phyloP scores from a whole-genome alignment of 306 rosid genomes.

The Alnus rubra region DNA sequence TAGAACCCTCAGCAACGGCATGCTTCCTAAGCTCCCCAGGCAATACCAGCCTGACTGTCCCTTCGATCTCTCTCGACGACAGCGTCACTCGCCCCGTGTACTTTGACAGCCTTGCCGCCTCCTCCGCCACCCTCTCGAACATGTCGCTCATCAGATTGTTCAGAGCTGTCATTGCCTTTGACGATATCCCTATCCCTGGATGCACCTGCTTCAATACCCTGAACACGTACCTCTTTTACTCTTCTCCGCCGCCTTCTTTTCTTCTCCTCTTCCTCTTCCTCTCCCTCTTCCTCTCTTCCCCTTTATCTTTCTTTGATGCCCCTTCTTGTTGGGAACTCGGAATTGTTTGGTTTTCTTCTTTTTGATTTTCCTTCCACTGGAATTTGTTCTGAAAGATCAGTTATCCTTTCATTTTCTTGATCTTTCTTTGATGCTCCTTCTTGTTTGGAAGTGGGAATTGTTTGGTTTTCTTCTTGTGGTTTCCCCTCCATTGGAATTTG shows the following conservation, averaged over 20 bases:
- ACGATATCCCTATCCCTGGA: constrained; percentile 66
- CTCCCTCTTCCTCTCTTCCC: constrained; percentile 15
- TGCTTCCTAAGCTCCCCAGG: constrained; percentile 70
- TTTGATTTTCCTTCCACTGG: too few relatives aligned
- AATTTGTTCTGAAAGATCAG: too few relatives aligned
- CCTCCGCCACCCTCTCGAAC: constrained; percentile 69
- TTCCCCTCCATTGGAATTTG: too few relatives aligned
- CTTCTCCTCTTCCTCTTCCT: constrained; percentile 25
- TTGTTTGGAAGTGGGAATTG: too few relatives aligned
- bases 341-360: too few relatives aligned
- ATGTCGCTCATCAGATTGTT: constrained; percentile 79
- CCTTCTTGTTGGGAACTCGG: too few relatives aligned
- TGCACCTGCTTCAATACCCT: constrained; percentile 77
- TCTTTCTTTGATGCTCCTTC: too few relatives aligned
- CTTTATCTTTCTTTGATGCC: not conserved
- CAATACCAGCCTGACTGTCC: constrained; percentile 63
- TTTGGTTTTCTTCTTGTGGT: too few relatives aligned
- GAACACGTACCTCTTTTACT: constrained; percentile 65
- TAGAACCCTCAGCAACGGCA: constrained; percentile 70
- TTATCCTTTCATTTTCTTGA: too few relatives aligned
- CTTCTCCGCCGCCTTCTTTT: constrained; percentile 35
- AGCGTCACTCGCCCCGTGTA: constrained; percentile 47
- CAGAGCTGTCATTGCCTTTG: constrained; percentile 53
- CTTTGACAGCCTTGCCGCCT: constrained; percentile 49
- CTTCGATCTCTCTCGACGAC: constrained; percentile 61